Evolutionary conservation across 192 early-diverging fungal genomes (phyloP), one percentile per base, ranked within the genome.

Genomic region (Rhizoclosmatium globosum): DNA sequence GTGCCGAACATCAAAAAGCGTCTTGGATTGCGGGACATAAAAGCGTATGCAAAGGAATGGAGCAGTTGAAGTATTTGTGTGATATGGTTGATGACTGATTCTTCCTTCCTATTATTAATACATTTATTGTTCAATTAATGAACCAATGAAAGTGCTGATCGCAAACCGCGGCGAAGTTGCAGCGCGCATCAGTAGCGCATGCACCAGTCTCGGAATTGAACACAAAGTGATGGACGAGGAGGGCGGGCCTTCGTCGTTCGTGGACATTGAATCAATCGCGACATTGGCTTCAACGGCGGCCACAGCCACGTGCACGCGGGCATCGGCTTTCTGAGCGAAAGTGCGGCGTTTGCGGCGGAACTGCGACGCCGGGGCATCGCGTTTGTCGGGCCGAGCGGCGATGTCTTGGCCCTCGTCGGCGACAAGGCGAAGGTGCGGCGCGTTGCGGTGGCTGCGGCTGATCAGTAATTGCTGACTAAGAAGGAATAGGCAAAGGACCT

Each of bases 241-340:
- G n/a, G n/a, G n/a, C n/a, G n/a, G n/a, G n/a, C n/a, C n/a, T n/a
- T n/a, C n/a, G n/a, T n/a, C n/a, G n/a, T n/a, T n/a, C n/a, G n/a
- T n/a, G n/a, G n/a, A n/a, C n/a, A n/a, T n/a, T n/a, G n/a, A n/a
- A n/a, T n/a, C n/a, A n/a, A n/a, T n/a, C n/a, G n/a, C n/a, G n/a
- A n/a, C n/a, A n/a, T n/a, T n/a, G n/a, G n/a, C 94, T 13, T 57
- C 56, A 57, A 57, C 56, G 11, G 56, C 56, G n/a, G n/a, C 56
- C 11, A 57, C 56, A n/a, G 11, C n/a, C 56, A 57, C 56, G n/a
- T 57, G 56, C 56, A 57, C 56, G 56, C 56, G 13, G 94, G 75
- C 7, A 95, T 95, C 83, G 95, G 95, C 43, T 95, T 96, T 85
- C 83, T 96, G 67, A 89, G 89, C 56, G 95, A 96, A 82, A 94